phyloP scores from a whole-genome alignment of 1,284 basidiomycete species.

The Exobasidium cylindrosporum region DNA sequence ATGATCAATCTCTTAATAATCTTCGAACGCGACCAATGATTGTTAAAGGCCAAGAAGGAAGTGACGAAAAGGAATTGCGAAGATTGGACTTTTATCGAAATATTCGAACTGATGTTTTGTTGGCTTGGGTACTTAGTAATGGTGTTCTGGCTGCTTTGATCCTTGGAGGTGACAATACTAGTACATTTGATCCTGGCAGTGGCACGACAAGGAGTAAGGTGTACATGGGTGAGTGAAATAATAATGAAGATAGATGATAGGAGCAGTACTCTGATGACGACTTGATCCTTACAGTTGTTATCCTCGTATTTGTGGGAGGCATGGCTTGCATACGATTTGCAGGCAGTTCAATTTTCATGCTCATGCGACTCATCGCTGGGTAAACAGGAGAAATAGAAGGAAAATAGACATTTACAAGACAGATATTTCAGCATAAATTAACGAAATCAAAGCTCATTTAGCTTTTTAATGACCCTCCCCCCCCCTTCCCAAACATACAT shows the following conservation, averaged over 20 bases:
- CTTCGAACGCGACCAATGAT: constrained; percentile 66
- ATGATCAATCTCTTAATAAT: constrained; percentile 82
- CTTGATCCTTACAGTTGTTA: too few species aligned
- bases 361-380: constrained; percentile 35
- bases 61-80: constrained; percentile 44
- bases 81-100: constrained; percentile 60
- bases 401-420: too few species aligned
- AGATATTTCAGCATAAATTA: neutral
- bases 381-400: too few species aligned
- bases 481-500: neutral
- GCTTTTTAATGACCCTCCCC: neutral
- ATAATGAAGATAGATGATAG: too few species aligned
- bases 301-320: constrained; percentile 48
- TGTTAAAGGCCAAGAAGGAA: constrained; percentile 47
- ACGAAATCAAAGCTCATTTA: neutral
- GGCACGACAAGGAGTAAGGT: constrained; percentile 44
- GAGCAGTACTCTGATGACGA: constrained; percentile 43
- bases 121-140: constrained; percentile 81
- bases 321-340: constrained; percentile 49
- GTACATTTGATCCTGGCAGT: constrained; percentile 29
- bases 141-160: constrained; percentile 50
- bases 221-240: too few species aligned
- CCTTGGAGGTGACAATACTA: constrained; percentile 30
- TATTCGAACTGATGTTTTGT: constrained; percentile 83
- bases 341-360: constrained; percentile 41